Evolutionary conservation across 2,329 filamentous ascomycete species (phyloP), one percentile per base, ranked within the genome.

Genomic region (Ophiocordyceps camponoti-saundersi): DNA sequence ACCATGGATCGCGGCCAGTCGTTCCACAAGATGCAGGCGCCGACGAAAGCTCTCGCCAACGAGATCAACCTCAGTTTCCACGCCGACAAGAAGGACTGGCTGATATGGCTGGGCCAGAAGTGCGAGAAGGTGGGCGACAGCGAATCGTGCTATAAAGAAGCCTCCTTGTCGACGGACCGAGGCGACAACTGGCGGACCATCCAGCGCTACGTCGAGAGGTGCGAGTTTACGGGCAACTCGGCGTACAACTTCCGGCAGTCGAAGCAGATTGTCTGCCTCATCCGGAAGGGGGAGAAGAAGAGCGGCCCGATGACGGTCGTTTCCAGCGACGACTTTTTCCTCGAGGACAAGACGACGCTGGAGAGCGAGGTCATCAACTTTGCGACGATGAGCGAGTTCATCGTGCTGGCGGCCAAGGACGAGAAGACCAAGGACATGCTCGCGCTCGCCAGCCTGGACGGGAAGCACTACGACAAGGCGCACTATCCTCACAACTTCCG

Each of bases 321-420:
- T 16, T 82, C 83, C 40, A 95, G 83, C 61, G 72, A 85, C 42
- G 80, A 93, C 56, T 87, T 82, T 65, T 93, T 93, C 57, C 66
- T 69, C 13, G 73, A 80, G 46, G 72, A 78, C 51, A 73, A 80
- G 54, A 50, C 51, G 4, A 45, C 55, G 11, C 71, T 76, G 22
- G 75, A 89, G 49, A 59, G 57, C 29, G 57, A 61, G 1, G 83
- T 95, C 41, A 78, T 82, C 54, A 82, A 83, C 54, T 96, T 94
- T 63, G 90, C 88, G 2, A 93, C 84, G 6, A 96, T 95, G 90
- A 82, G 84, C 39, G 92, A 98, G 60, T 98, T 95, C 61, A 92
- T 98, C 57, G 78, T 98, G 39, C 82, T 95, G 45, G 89, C 89
- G 2, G 80, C 82, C 6, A 73, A 82, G 49, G 78, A 88, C 49